These are phyloP conservation scores for Chlamydomonas schloesseri DNA, from an alignment of 139 green algal species.

Conservation along the genomic window DNA sequence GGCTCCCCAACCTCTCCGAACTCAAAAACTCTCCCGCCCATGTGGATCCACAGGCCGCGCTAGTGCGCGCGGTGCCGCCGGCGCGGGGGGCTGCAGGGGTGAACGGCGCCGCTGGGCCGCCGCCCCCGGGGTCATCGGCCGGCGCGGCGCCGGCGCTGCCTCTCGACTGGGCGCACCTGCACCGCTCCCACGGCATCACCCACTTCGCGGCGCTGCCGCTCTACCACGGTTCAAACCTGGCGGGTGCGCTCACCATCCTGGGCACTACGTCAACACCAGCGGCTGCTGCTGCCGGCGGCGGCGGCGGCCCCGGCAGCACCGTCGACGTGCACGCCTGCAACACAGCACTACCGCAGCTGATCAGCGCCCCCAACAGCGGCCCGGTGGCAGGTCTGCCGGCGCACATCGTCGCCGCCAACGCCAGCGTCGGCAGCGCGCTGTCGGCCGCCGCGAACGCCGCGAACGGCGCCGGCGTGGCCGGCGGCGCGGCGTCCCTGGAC, in stretches of 20 bases:
- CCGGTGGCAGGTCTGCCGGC: no score
- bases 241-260: conserved; percentile 33
- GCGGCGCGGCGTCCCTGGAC: background rate
- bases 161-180: conserved; percentile 41
- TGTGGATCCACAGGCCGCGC: background rate
- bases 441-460: no score
- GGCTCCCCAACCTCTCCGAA: no score
- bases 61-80: background rate
- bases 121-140: no score
- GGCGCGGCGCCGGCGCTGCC: background rate
- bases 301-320: no score
- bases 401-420: background rate
- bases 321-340: no score
- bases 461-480: background rate
- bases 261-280: background rate
- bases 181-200: conserved; percentile 27
- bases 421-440: background rate
- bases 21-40: no score
- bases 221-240: conserved; percentile 28
- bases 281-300: no score
- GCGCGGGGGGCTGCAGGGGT: no score
- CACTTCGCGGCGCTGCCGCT: conserved; percentile 39
- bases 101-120: no score
- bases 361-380: no score
- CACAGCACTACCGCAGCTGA: no score